Evolutionary conservation across 148 eudicot genomes (phyloP).

Genomic region (Camellia japonica): DNA sequence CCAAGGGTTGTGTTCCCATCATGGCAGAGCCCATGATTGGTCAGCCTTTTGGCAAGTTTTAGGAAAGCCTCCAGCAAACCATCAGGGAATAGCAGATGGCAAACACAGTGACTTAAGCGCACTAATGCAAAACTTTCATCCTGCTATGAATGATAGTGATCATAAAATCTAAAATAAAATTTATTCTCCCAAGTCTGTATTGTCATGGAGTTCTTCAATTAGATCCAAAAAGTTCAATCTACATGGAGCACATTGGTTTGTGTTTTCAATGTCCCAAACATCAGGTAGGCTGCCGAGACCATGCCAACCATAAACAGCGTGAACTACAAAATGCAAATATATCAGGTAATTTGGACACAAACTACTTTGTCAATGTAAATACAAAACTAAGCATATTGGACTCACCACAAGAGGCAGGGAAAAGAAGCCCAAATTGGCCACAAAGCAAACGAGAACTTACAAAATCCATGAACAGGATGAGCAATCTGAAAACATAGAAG

Average conservation of each 20-base stretch:
- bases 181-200: slow-evolving; percentile 18
- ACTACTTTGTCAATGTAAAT: background rate
- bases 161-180: slow-evolving; percentile 14
- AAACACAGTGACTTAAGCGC: too few species aligned
- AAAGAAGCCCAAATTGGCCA: slow-evolving; percentile 46
- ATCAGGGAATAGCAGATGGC: too few species aligned
- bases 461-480: slow-evolving; percentile 16
- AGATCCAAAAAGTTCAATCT: slow-evolving; percentile 41
- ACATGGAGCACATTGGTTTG: slow-evolving; percentile 54
- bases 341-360: background rate
- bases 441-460: slow-evolving; percentile 58
- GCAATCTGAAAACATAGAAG: background rate
- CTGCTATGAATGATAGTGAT: background rate
- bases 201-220: slow-evolving; percentile 17
- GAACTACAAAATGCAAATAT: slow-evolving; percentile 47
- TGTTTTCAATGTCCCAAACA: slow-evolving; percentile 47
- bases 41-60: too few species aligned
- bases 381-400: background rate
- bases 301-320: slow-evolving; percentile 84
- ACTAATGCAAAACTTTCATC: too few species aligned
- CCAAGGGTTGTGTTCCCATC: too few species aligned
- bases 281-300: slow-evolving; percentile 63
- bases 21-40: too few species aligned
- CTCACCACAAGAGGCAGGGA: slow-evolving; percentile 47
- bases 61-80: too few species aligned